These are phyloP conservation scores for Thinopyrum obtusiflorum DNA, from an alignment of 202 grass and related monocot species.

Conservation along the genomic window DNA sequence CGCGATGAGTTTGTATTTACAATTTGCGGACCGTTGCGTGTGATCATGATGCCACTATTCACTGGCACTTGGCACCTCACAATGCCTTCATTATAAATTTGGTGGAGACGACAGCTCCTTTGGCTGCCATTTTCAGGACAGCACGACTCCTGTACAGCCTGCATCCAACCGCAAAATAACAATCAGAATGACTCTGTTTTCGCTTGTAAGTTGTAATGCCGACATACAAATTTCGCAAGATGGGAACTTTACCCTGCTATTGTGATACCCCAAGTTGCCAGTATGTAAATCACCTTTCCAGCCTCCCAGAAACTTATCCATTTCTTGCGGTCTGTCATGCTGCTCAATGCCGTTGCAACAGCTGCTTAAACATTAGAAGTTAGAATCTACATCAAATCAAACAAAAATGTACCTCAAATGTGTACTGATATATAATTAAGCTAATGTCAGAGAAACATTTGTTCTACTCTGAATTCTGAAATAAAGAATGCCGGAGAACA, in stretches of 20 bases:
- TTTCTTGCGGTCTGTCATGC: slow-evolving; percentile 56
- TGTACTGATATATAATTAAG: neutral
- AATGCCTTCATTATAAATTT: slow-evolving; percentile 68
- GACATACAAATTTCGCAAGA: neutral
- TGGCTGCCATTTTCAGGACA: slow-evolving; percentile 60
- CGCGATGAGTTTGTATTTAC: slow-evolving; percentile 28
- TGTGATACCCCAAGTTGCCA: slow-evolving; percentile 84
- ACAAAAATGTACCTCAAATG: neutral
- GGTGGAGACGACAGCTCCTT: slow-evolving; percentile 47
- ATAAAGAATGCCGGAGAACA: neutral
- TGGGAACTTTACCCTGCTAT: slow-evolving; percentile 63
- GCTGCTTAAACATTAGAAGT: slow-evolving; percentile 35
- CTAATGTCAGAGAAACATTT: neutral
- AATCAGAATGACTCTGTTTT: slow-evolving; percentile 5
- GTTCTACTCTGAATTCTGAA: neutral
- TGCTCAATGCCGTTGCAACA: slow-evolving; percentile 62
- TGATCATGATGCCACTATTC: neutral
- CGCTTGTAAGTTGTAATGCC: neutral
- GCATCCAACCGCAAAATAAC: slow-evolving; percentile 13
- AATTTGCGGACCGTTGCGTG: slow-evolving; percentile 14
- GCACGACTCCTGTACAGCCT: slow-evolving; percentile 64
- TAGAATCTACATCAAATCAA: neutral
- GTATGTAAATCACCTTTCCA: slow-evolving; percentile 78
- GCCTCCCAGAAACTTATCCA: slow-evolving; percentile 95
- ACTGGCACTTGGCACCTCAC: slow-evolving; percentile 16